These are phyloP conservation scores for Penicillium sp. DNA, from an alignment of 2,329 filamentous ascomycete genomes.

Conservation along the genomic window DNA sequence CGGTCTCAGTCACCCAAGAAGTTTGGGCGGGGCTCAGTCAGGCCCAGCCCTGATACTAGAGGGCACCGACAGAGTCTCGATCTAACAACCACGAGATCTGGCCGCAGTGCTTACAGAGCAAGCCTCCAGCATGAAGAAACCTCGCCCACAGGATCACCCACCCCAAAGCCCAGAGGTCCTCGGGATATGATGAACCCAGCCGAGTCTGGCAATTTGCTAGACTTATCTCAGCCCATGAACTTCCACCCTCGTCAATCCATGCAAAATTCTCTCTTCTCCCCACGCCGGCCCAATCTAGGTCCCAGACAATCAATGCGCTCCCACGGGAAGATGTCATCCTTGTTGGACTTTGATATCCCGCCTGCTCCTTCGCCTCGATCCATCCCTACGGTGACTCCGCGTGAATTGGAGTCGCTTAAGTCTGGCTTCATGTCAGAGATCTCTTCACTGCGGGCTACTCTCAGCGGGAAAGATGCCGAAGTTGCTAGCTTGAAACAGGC, in stretches of 20 bases:
- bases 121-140: slow-evolving; percentile 35
- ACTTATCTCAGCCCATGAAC: slow-evolving; percentile 81
- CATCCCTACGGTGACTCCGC: slow-evolving; percentile 84
- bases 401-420: slow-evolving; percentile 90
- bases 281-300: slow-evolving; percentile 45
- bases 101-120: slow-evolving; percentile 39
- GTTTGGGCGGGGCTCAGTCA: slow-evolving; percentile 36
- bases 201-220: slow-evolving; percentile 77
- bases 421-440: slow-evolving; percentile 90
- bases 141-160: slow-evolving; percentile 41
- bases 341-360: slow-evolving; percentile 91
- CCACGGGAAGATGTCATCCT: slow-evolving; percentile 59
- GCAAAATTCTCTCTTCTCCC: slow-evolving; percentile 39
- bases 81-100: slow-evolving; percentile 51
- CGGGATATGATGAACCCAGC: slow-evolving; percentile 46
- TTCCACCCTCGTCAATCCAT: slow-evolving; percentile 54
- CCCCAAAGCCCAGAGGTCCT: slow-evolving; percentile 54
- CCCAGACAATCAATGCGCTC: slow-evolving; percentile 39
- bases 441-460: slow-evolving; percentile 85
- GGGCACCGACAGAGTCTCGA: slow-evolving; percentile 20
- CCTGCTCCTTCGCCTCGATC: slow-evolving; percentile 89
- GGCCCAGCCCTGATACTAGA: slow-evolving; percentile 43
- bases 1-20: slow-evolving; percentile 64
- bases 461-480: slow-evolving; percentile 92
- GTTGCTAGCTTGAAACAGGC: slow-evolving; percentile 84